A percentile compares a stretch with the other conserved stretches of the same genome.
Evolutionary conservation across 1,284 basidiomycete species (phyloP).

Genomic region (Omphalotus olearius): DNA sequence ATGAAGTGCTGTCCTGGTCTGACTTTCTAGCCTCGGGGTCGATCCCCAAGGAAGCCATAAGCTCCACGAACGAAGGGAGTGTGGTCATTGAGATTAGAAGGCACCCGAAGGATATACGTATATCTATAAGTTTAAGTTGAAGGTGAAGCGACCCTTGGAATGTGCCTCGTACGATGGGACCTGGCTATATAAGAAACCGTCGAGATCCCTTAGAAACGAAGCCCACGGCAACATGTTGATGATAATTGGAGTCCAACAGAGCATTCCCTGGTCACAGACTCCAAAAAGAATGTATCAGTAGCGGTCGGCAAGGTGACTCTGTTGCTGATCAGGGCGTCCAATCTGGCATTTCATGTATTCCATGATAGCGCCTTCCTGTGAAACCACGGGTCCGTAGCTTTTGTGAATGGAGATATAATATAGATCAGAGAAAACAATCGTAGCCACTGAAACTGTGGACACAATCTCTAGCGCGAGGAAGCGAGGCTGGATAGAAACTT

Average conservation of each 20-base stretch:
- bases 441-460: too few species aligned
- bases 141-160: constrained; percentile 22
- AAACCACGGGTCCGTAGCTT: constrained; percentile 5
- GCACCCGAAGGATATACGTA: constrained; percentile 14
- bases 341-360: neutral
- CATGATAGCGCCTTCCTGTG: neutral
- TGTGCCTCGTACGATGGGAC: constrained; percentile 16
- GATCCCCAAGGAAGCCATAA: constrained; percentile 76
- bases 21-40: constrained; percentile 35
- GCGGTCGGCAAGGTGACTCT: constrained; percentile 47
- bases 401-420: neutral
- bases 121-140: constrained; percentile 10
- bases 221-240: constrained; percentile 48
- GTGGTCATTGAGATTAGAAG: constrained; percentile 48
- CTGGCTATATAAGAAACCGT: constrained; percentile 33
- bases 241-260: constrained; percentile 30
- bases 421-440: neutral
- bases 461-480: too few species aligned
- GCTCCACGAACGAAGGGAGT: constrained; percentile 79
- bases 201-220: constrained; percentile 40
- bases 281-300: constrained; percentile 33
- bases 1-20: constrained; percentile 26
- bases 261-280: constrained; percentile 32
- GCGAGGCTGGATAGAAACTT: too few species aligned
- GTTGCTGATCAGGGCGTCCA: constrained; percentile 20